phyloP scores from a whole-genome alignment of 345 rosid species.

The Euclidium syriacum region DNA sequence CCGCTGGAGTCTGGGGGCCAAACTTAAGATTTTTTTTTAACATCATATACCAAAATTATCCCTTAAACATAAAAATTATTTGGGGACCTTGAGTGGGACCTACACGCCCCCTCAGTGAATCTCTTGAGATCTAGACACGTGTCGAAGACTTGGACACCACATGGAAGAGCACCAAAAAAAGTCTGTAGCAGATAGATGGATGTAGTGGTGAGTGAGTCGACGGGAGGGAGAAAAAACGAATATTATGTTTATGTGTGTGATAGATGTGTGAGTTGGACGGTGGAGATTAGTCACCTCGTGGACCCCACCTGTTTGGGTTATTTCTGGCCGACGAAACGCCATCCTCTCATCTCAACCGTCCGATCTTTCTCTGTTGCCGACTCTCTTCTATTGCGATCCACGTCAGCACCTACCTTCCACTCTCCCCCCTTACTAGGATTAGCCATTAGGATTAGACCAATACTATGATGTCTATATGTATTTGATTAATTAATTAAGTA shows the following conservation, averaged over 20 bases:
- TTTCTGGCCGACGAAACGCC: background rate
- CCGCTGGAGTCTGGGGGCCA: too few species aligned
- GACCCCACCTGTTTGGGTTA: constrained; percentile 17
- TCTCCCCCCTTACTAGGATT: background rate
- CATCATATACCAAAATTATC: too few species aligned
- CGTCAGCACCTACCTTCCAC: constrained; percentile 11
- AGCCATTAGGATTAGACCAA: constrained; percentile 3
- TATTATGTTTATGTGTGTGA: too few species aligned
- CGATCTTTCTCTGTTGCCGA: background rate
- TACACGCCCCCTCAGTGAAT: background rate
- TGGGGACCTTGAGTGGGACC: background rate
- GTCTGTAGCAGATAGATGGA: background rate
- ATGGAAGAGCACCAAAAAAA: background rate
- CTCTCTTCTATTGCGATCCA: constrained; percentile 21
- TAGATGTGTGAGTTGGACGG: constrained; percentile 26
- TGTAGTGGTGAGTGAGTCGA: background rate
- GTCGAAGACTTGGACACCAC: background rate
- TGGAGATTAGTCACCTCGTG: constrained; percentile 17
- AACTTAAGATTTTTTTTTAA: too few species aligned
- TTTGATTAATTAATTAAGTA: background rate
- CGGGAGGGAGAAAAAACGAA: background rate
- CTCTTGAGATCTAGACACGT: constrained; percentile 2
- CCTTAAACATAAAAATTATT: too few species aligned
- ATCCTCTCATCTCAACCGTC: constrained; percentile 13
- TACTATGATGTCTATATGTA: too few species aligned